Evolutionary conservation across 768 basidiomycete genomes (phyloP), one percentile per base, ranked within the genome.

Genomic region (Tubosaeta brunneosetosa): DNA sequence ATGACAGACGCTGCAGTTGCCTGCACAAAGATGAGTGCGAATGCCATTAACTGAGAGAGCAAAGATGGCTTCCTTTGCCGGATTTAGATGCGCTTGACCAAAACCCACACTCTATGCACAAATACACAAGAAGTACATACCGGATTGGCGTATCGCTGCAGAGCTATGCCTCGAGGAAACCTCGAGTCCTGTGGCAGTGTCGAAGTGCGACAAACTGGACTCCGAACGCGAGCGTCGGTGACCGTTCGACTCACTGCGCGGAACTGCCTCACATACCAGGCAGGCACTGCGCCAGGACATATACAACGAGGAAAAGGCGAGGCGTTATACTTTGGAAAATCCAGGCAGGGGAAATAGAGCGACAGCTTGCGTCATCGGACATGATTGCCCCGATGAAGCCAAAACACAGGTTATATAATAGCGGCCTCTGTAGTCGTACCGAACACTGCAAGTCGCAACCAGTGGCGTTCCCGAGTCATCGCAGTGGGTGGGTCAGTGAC

Each of bases 81-180:
- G 36, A 31, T 50, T 56, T 49, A 47, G 47, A 40, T 37, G 40
- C 38, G 17, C 38, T 32, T 47, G 22, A 31, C 36, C 17, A 31
- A 44, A 25, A 17, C 19, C 11, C 7, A 13, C 47, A 54, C 22
- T 34, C 2, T 16, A n/a, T 47, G 41, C 10, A 22, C 25, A 26
- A 40, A 48, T 16, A 27, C 36, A 49, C n/a, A 26, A 31, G 2
- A 52, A 46, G 32, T 41, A 41, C 25, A 22, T 32, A 22, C 34
- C 13, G 36, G 31, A 25, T 31, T 17, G 44, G 27, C 34, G 48
- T 42, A 25, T 12, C 38, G 13, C 38, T 5, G 37, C 10, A 34
- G 25, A 37, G 55, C 3, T 27, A 45, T n/a, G 57, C 66, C 66
- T 70, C 62, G 58, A 68, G 68, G 64, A 12, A 49, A 43, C 57